These are phyloP conservation scores for Picea abies DNA, from an alignment of 83 land plant species.

Conservation along the genomic window DNA sequence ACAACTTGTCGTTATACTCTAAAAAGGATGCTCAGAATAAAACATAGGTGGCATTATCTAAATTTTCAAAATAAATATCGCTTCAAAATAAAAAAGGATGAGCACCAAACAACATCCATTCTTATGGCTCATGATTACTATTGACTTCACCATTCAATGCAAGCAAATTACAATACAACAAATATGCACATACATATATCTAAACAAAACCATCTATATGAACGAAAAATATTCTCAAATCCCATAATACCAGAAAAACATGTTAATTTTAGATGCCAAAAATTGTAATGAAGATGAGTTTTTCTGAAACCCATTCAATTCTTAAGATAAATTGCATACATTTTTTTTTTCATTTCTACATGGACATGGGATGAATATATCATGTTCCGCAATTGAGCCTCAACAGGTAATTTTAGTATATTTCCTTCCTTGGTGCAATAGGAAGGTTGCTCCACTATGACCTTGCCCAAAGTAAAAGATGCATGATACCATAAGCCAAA, in stretches of 20 bases:
- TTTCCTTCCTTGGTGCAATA: slow-evolving; percentile 27
- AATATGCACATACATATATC: not conserved
- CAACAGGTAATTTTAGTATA: slow-evolving; percentile 39
- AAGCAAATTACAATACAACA: not conserved
- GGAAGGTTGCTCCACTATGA: slow-evolving; percentile 48
- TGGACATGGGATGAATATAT: slow-evolving; percentile 54
- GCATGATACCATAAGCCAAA: slow-evolving; percentile 53
- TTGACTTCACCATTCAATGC: not conserved
- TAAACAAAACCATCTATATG: not conserved
- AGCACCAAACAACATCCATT: not conserved
- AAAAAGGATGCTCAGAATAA: not conserved
- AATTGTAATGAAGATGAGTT: too few relatives aligned
- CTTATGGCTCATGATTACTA: not conserved
- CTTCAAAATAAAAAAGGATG: not conserved
- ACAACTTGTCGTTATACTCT: too few relatives aligned
- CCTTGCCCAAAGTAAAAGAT: slow-evolving; percentile 52
- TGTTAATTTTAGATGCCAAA: too few relatives aligned
- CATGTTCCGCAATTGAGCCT: slow-evolving; percentile 64
- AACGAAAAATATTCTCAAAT: not conserved
- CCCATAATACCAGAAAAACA: too few relatives aligned
- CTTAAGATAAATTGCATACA: slow-evolving; percentile 20
- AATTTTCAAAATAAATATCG: not conserved
- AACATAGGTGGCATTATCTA: not conserved
- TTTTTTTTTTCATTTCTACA: slow-evolving; percentile 34
- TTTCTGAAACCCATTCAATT: too few relatives aligned